Percentiles rank a stretch among this genome's conserved stretches.
Conservation (phyloP, 345 rosid species). For the Citrus inodora region DNA sequence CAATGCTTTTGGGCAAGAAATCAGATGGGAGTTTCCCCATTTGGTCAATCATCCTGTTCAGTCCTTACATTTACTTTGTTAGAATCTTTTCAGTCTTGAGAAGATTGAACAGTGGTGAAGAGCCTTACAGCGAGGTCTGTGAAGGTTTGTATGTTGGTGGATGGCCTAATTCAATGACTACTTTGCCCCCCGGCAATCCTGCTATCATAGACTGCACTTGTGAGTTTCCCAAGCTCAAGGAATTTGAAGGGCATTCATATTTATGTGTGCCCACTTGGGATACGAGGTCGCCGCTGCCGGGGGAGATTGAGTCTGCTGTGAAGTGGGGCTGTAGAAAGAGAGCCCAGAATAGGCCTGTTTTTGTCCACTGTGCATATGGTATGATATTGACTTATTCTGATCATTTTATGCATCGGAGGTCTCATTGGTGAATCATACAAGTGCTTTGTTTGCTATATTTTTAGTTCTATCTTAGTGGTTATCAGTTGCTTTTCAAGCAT, state of each 20-base stretch:
- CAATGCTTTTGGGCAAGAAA: constrained; percentile 53
- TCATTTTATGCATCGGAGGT: neutral
- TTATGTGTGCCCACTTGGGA: constrained; percentile 79
- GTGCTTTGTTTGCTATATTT: neutral
- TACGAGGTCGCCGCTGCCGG: constrained; percentile 63
- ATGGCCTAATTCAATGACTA: constrained; percentile 49
- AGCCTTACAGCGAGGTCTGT: constrained; percentile 45
- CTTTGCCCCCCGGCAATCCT: constrained; percentile 63
- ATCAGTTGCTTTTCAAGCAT: neutral
- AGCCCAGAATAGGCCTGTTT: constrained; percentile 53
- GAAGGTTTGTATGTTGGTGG: constrained; percentile 71
- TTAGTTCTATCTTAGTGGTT: neutral
- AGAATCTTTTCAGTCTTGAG: constrained; percentile 43
- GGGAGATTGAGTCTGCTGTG: constrained; percentile 65
- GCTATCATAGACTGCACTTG: constrained; percentile 75
- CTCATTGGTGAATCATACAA: neutral
- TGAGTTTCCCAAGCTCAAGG: constrained; percentile 50
- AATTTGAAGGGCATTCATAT: constrained; percentile 43
- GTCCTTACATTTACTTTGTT: constrained; percentile 51
- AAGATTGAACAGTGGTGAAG: constrained; percentile 47
- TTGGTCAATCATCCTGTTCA: constrained; percentile 53
- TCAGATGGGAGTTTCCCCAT: constrained; percentile 60
- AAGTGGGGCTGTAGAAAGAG: constrained; percentile 71
- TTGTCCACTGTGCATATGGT: constrained; percentile 76
- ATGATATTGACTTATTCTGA: constrained; percentile 10